A percentile compares a stretch with the other conserved stretches of the same genome.
Evolutionary conservation across 2,329 filamentous ascomycete species (phyloP).

Genomic region (Metarhizium sp.): DNA sequence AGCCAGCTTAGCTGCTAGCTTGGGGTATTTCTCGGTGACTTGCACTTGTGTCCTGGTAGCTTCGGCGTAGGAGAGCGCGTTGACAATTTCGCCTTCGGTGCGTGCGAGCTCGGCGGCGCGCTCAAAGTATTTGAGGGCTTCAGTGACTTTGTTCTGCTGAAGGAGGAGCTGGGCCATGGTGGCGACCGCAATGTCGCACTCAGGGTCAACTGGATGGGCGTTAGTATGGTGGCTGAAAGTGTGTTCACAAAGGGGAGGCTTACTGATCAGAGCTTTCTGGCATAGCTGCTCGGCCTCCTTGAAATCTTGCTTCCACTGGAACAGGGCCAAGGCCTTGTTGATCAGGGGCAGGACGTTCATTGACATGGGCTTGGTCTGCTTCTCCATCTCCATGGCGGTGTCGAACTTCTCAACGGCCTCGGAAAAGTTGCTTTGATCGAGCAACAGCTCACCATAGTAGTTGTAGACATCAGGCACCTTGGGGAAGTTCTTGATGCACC

Average conservation of each 20-base stretch:
- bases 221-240: conserved; percentile 21
- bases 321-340: conserved; percentile 94
- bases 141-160: conserved; percentile 93
- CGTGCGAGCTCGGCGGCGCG: conserved; percentile 87
- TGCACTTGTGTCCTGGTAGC: conserved; percentile 93
- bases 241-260: conserved; percentile 25
- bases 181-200: conserved; percentile 96
- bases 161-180: conserved; percentile 97
- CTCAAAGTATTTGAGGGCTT: conserved; percentile 95
- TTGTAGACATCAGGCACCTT: conserved; percentile 97
- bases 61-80: conserved; percentile 93
- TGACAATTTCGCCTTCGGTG: conserved; percentile 92
- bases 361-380: conserved; percentile 81
- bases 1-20: conserved; percentile 61
- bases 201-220: conserved; percentile 68
- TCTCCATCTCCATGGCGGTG: conserved; percentile 97
- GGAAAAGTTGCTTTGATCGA: conserved; percentile 91
- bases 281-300: conserved; percentile 90
- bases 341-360: conserved; percentile 98
- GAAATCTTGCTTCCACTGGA: conserved; percentile 98
- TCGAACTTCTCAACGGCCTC: conserved; percentile 98
- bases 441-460: conserved; percentile 94
- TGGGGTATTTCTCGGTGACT: conserved; percentile 78
- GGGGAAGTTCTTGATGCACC: conserved; percentile 97
- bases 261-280: conserved; percentile 94